These are phyloP conservation scores for Dimocarpus longan DNA, from an alignment of 345 rosid genomes.

Conservation along the genomic window DNA sequence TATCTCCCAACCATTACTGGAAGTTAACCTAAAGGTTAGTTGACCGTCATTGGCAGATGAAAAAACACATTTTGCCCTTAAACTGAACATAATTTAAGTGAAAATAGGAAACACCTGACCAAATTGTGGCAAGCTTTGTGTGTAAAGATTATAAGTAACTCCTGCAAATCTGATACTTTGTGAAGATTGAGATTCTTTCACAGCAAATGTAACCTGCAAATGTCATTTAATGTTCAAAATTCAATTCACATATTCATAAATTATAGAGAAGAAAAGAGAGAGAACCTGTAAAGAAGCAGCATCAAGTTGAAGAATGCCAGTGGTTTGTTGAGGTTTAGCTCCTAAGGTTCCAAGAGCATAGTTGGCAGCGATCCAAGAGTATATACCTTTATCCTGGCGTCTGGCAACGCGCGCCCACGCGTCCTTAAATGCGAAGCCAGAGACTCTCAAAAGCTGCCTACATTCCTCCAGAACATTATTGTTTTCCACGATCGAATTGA, in stretches of 20 bases:
- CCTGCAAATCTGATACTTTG: constrained; percentile 42
- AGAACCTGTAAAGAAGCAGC: constrained; percentile 10
- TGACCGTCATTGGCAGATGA: too few relatives aligned
- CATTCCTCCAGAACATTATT: constrained; percentile 33
- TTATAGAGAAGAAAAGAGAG: constrained; percentile 1
- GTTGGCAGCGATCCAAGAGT: constrained; percentile 51
- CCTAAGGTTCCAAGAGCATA: constrained; percentile 50
- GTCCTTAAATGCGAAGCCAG: constrained; percentile 45
- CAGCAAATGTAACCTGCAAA: constrained; percentile 44
- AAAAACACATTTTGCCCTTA: too few relatives aligned
- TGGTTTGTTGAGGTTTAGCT: constrained; percentile 39
- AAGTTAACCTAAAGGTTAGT: too few relatives aligned
- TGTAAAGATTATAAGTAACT: constrained; percentile 40
- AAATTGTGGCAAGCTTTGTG: constrained; percentile 39
- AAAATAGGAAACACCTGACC: constrained; percentile 47
- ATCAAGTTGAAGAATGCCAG: constrained; percentile 50
- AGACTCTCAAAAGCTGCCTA: constrained; percentile 37
- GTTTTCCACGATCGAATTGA: constrained; percentile 3
- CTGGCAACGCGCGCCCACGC: constrained; percentile 41
- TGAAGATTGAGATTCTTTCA: constrained; percentile 28
- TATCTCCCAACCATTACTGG: too few relatives aligned
- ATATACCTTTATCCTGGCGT: constrained; percentile 45
- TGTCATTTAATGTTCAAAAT: constrained; percentile 12
- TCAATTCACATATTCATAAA: background rate
- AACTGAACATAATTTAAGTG: background rate